Evolutionary conservation across 352 stramenopile genomes (phyloP).

Genomic region (Pythium angustatum): DNA sequence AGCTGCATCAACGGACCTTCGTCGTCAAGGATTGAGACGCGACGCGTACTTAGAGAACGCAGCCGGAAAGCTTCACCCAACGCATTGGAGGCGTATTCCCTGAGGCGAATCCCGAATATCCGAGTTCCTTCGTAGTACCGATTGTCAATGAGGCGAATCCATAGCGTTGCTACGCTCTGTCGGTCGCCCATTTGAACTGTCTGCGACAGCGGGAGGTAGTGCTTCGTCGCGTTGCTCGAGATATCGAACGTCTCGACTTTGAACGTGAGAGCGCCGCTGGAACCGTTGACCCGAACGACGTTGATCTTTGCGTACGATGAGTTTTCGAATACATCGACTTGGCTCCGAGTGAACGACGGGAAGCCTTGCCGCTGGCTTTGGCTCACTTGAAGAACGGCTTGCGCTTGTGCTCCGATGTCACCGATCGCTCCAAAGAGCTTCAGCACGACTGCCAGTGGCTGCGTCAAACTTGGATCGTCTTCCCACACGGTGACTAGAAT

Average conservation of each 20-base stretch:
- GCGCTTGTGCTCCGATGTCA: constrained; percentile 22
- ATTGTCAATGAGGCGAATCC: constrained; percentile 54
- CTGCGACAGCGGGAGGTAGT: constrained; percentile 41
- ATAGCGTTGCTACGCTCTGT: constrained; percentile 38
- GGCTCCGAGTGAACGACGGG: constrained; percentile 33
- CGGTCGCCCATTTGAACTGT: constrained; percentile 36
- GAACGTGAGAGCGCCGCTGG: constrained; percentile 37
- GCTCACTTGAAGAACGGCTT: constrained; percentile 36
- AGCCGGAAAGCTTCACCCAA: background rate
- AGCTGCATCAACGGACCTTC: constrained; percentile 39
- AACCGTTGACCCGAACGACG: constrained; percentile 55
- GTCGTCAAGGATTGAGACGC: constrained; percentile 48
- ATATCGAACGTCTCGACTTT: constrained; percentile 57
- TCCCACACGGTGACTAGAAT: constrained; percentile 43
- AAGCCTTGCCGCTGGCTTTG: constrained; percentile 35
- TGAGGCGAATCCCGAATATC: constrained; percentile 46
- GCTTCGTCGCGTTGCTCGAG: constrained; percentile 19
- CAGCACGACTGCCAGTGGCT: constrained; percentile 25
- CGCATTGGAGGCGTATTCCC: background rate
- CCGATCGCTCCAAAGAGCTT: constrained; percentile 21
- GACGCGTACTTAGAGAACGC: constrained; percentile 30
- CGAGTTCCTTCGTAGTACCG: constrained; percentile 35
- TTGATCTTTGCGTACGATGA: constrained; percentile 38
- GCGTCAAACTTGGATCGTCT: constrained; percentile 33
- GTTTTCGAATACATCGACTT: constrained; percentile 38